Conservation (phyloP, 75 land plant genomes). For the Adiantum capillusveneris region DNA sequence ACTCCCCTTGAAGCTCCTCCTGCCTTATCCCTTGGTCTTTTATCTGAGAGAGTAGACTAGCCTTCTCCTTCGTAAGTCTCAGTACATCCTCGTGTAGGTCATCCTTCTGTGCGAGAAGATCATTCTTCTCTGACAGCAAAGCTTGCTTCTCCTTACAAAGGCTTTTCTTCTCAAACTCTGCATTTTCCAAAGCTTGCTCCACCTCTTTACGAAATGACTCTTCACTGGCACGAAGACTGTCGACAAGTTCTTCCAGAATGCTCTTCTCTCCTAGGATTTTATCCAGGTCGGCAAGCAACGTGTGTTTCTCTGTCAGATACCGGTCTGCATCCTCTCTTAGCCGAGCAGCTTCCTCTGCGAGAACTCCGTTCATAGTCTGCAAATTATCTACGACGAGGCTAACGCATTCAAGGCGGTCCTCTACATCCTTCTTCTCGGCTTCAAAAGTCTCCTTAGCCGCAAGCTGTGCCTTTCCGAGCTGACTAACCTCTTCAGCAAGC, state of each 20-base stretch:
- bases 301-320: neutral
- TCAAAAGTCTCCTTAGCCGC: neutral
- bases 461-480: neutral
- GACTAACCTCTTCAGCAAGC: neutral
- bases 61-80: neutral
- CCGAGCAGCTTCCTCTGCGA: neutral
- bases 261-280: constrained; percentile 1
- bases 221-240: neutral
- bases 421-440: neutral
- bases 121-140: neutral
- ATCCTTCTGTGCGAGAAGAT: neutral
- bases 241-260: constrained; percentile 4
- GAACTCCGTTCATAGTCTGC: neutral
- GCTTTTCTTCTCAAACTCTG: neutral
- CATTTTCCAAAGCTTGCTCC: neutral
- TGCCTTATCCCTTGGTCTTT: neutral
- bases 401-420: neutral
- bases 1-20: neutral
- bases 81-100: neutral
- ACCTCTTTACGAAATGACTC: neutral
- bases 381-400: neutral
- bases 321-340: neutral
- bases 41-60: neutral
- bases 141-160: neutral
- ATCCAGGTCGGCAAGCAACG: neutral